phyloP scores from a whole-genome alignment of 306 rosid genomes.

The Corylus avellana region DNA sequence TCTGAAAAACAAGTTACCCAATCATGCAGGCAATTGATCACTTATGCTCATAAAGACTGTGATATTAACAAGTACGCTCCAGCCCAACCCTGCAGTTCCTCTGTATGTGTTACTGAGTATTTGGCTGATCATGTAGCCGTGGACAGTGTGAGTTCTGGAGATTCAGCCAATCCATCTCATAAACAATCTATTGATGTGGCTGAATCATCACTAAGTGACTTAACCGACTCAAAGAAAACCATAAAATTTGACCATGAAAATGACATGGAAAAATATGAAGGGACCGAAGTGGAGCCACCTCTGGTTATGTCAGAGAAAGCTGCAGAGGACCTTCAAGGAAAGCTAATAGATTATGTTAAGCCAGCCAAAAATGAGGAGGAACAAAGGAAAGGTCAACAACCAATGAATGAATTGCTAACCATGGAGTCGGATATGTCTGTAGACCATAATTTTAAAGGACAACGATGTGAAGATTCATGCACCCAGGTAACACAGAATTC shows the following conservation, averaged over 20 bases:
- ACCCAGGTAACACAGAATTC: conserved; percentile 42
- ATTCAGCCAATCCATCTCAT: conserved; percentile 18
- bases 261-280: conserved; percentile 21
- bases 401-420: conserved; percentile 16
- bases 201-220: conserved; percentile 24
- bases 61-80: conserved; percentile 16
- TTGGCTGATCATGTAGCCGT: conserved; percentile 55
- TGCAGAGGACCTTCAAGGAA: conserved; percentile 19
- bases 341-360: conserved; percentile 22
- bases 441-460: conserved; percentile 17
- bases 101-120: conserved; percentile 44
- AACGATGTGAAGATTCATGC: conserved; percentile 34
- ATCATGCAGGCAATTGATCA: conserved; percentile 25
- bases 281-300: conserved; percentile 7
- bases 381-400: conserved; percentile 25
- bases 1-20: conserved; percentile 20
- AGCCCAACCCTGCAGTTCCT: conserved; percentile 37
- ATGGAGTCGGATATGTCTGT: conserved; percentile 15
- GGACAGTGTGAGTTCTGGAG: conserved; percentile 15
- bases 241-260: conserved; percentile 22
- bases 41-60: conserved; percentile 6
- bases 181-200: conserved; percentile 33
- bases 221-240: conserved; percentile 25
- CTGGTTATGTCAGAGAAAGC: background rate
- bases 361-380: conserved; percentile 25